A percentile compares a stretch with the other conserved stretches of the same genome.
phyloP scores from a whole-genome alignment of 768 basidiomycete species.

The Terana coerulea region DNA sequence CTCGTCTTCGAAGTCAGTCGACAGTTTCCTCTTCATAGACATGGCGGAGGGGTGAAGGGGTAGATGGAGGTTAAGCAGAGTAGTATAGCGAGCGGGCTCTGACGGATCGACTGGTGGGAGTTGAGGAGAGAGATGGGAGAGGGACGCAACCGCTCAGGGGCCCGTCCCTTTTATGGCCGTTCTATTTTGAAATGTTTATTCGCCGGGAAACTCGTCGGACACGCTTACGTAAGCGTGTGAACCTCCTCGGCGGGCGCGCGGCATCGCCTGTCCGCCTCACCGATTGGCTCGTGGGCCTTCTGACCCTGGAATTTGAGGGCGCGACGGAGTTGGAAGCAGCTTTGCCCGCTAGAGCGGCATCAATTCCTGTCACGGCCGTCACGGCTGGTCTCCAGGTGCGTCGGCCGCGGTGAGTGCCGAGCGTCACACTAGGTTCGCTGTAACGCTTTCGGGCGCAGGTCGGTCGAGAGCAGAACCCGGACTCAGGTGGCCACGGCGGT shows the following conservation, averaged over 20 bases:
- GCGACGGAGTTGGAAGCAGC: background rate
- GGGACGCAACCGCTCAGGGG: slow-evolving; percentile 2
- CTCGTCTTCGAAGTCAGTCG: slow-evolving; percentile 47
- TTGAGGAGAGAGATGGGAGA: slow-evolving; percentile 20
- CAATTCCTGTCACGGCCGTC: slow-evolving; percentile 7
- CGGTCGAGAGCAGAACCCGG: too few relatives aligned
- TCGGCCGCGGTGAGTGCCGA: background rate
- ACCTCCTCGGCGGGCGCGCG: background rate
- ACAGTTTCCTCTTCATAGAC: slow-evolving; percentile 74
- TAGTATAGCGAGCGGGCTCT: background rate
- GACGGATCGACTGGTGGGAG: slow-evolving; percentile 13
- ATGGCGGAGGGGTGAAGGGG: slow-evolving; percentile 33
- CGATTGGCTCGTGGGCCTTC: slow-evolving; percentile 5
- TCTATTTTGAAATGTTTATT: slow-evolving; percentile 16
- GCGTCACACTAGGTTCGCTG: slow-evolving; percentile 5
- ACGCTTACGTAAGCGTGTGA: slow-evolving; percentile 10
- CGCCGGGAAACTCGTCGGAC: slow-evolving; percentile 2
- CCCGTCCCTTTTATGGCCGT: slow-evolving; percentile 8
- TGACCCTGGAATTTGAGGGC: slow-evolving; percentile 11
- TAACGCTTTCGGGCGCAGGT: background rate
- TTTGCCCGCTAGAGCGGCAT: background rate
- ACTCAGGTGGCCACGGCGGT: too few relatives aligned
- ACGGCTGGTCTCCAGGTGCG: background rate
- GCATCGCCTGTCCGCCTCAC: background rate
- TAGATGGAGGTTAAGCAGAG: slow-evolving; percentile 7